phyloP scores from a whole-genome alignment of 495 filamentous ascomycete genomes.

The Poronia punctata region DNA sequence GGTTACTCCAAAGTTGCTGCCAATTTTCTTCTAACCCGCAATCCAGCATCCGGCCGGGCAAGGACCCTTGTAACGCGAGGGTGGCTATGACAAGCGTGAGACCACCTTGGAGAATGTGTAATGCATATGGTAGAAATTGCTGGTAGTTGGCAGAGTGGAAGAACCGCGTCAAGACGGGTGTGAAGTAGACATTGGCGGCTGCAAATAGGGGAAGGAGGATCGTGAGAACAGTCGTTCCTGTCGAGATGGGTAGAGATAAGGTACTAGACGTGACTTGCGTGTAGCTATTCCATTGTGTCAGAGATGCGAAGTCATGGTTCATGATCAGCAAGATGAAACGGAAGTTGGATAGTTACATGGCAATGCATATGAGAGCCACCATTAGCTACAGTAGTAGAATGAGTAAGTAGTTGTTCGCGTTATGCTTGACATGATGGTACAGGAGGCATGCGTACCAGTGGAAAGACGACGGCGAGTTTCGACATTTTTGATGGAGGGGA shows the following conservation, averaged over 20 bases:
- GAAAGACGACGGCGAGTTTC: constrained; percentile 6
- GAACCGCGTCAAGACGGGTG: constrained; percentile 10
- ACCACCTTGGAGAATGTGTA: constrained; percentile 38
- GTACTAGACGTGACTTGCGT: constrained; percentile 37
- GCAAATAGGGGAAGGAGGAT: constrained; percentile 47
- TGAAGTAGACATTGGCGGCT: constrained; percentile 31
- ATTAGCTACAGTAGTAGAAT: constrained; percentile 7
- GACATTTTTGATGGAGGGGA: not conserved
- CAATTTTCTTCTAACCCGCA: constrained; percentile 51
- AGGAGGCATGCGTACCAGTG: constrained; percentile 1
- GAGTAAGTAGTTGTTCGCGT: no score
- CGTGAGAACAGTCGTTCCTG: constrained; percentile 39
- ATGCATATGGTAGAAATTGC: constrained; percentile 27
- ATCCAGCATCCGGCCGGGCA: constrained; percentile 35
- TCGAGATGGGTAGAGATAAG: constrained; percentile 46
- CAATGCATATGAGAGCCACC: constrained; percentile 20
- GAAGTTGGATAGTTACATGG: constrained; percentile 17
- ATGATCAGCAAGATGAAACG: not conserved
- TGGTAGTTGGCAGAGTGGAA: constrained; percentile 21
- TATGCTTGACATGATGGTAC: no score
- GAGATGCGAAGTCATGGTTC: not conserved
- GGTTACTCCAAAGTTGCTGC: constrained; percentile 39
- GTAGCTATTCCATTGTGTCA: constrained; percentile 31
- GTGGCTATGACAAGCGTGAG: constrained; percentile 50
- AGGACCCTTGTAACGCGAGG: constrained; percentile 46